These are phyloP conservation scores for Hydnomerulius pinastri DNA, from an alignment of 768 basidiomycete genomes.

Conservation along the genomic window DNA sequence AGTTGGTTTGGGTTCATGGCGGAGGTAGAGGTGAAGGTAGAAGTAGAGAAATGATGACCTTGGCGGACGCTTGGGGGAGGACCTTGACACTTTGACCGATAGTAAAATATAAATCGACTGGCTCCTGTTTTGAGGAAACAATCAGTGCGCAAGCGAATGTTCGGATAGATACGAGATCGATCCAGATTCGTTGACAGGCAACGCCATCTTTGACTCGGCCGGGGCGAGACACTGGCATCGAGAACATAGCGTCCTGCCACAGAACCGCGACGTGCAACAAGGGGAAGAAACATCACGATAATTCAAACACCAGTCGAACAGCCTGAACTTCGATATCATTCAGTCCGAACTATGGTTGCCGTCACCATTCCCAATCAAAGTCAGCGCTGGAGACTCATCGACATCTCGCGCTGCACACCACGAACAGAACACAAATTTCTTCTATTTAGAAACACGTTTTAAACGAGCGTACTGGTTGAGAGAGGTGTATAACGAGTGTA, in stretches of 20 bases:
- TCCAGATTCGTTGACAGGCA: not conserved
- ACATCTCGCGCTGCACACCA: too few species aligned
- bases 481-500: constrained; percentile 26
- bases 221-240: too few species aligned
- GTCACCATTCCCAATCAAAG: too few species aligned
- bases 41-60: constrained; percentile 7
- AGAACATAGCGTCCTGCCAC: too few species aligned
- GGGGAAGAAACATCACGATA: too few species aligned
- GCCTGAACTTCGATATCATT: too few species aligned
- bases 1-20: constrained; percentile 17
- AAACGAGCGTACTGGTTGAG: constrained; percentile 30
- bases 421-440: not conserved
- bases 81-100: not conserved
- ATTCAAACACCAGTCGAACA: too few species aligned
- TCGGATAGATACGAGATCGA: not conserved
- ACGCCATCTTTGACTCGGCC: constrained; percentile 18
- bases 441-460: constrained; percentile 27
- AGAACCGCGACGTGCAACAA: too few species aligned
- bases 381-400: too few species aligned
- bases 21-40: not conserved
- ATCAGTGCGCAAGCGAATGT: not conserved
- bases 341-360: too few species aligned
- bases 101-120: too few species aligned
- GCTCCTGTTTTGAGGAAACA: too few species aligned
- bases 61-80: not conserved